phyloP scores from a whole-genome alignment of 2,329 filamentous ascomycete species.

The Cercospora janseana region DNA sequence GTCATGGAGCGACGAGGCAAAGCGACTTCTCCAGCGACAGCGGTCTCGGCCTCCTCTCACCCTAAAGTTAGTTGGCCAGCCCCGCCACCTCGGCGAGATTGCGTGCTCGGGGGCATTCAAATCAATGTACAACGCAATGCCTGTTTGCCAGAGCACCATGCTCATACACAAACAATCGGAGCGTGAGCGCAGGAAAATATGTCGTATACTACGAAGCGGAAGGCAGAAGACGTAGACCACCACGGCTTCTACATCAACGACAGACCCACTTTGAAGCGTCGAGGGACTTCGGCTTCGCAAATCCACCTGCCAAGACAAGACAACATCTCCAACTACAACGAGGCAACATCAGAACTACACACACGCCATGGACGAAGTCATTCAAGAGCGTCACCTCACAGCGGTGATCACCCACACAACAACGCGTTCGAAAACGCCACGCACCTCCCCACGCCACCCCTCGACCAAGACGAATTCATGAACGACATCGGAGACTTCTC shows the following conservation, averaged over 20 bases:
- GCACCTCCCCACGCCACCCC: constrained; percentile 7
- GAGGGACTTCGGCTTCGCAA: constrained; percentile 2
- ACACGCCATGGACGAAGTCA: neutral
- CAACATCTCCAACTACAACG: neutral
- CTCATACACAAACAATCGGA: neutral
- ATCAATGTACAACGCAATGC: neutral
- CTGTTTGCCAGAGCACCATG: neutral
- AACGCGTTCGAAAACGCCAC: too few relatives aligned
- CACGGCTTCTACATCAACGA: constrained; percentile 9
- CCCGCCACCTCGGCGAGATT: constrained; percentile 6
- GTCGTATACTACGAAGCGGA: constrained; percentile 4
- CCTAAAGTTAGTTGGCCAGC: too few relatives aligned
- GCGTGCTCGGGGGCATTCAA: neutral
- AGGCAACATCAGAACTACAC: neutral
- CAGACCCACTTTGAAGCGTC: constrained; percentile 9
- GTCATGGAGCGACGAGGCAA: neutral
- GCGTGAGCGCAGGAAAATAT: neutral
- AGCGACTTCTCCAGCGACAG: neutral
- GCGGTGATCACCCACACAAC: neutral
- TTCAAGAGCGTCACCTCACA: constrained; percentile 2
- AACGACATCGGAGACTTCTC: neutral
- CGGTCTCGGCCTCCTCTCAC: constrained; percentile 1
- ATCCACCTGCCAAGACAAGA: neutral
- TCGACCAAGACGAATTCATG: constrained; percentile 7
- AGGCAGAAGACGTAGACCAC: constrained; percentile 5